Conservation (phyloP, 805 yeast genomes). For the Candida pseudoglaebosa region DNA sequence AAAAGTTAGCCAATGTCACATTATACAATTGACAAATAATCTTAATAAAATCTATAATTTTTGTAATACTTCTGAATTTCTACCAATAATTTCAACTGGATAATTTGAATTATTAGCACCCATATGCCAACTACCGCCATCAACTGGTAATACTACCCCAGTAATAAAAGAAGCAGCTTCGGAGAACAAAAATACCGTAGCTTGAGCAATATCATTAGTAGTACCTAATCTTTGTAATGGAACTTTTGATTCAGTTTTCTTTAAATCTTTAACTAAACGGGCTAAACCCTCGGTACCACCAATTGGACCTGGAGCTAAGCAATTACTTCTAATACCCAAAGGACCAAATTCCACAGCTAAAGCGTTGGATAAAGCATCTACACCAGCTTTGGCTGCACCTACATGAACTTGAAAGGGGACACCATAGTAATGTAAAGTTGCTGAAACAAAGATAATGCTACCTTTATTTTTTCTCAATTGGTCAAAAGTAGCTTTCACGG, state of each 20-base stretch:
- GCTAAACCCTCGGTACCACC: constrained; percentile 80
- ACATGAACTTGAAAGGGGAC: constrained; percentile 72
- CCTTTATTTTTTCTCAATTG: constrained; percentile 38
- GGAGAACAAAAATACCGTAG: constrained; percentile 78
- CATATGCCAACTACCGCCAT: constrained; percentile 87
- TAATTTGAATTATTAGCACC: constrained; percentile 34
- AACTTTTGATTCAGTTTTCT: constrained; percentile 30
- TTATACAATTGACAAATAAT: background rate
- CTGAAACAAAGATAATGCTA: constrained; percentile 44
- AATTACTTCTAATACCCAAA: constrained; percentile 74
- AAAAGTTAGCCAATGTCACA: background rate
- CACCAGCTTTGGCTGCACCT: constrained; percentile 95
- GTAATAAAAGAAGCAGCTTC: constrained; percentile 73
- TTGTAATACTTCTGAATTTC: background rate
- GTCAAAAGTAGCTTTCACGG: constrained; percentile 37
- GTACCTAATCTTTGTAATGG: constrained; percentile 69
- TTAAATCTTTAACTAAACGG: constrained; percentile 41
- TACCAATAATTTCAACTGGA: constrained; percentile 23
- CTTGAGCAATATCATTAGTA: constrained; percentile 76
- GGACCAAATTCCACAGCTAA: constrained; percentile 91
- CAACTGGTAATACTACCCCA: constrained; percentile 81
- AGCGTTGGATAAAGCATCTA: constrained; percentile 80
- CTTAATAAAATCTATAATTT: background rate
- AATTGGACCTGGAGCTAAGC: constrained; percentile 89
- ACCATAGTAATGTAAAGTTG: constrained; percentile 43